phyloP scores from a whole-genome alignment of 1,139 yeast genomes.

The Lodderomyces oxycetoniae region DNA sequence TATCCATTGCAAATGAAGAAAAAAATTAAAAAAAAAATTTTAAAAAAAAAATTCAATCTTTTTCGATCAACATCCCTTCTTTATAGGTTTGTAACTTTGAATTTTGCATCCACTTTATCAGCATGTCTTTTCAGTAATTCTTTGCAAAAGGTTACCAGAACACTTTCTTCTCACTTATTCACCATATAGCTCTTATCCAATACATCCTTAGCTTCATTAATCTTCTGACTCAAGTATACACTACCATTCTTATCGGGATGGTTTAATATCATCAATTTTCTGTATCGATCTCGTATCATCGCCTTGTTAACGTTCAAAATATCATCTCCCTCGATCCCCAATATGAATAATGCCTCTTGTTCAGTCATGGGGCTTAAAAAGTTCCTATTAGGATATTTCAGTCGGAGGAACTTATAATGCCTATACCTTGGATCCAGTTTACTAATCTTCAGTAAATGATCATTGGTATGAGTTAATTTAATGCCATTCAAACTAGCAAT shows the following conservation, averaged over 20 bases:
- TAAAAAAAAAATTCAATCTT: too few species aligned
- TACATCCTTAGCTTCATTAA: constrained; percentile 69
- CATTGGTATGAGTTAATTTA: constrained; percentile 17
- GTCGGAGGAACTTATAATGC: constrained; percentile 23
- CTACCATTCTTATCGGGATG: constrained; percentile 83
- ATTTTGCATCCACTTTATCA: too few species aligned
- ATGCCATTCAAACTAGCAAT: constrained; percentile 52
- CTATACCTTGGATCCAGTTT: constrained; percentile 19
- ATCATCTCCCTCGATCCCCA: constrained; percentile 53
- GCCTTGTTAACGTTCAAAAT: constrained; percentile 41
- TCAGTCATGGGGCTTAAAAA: constrained; percentile 54
- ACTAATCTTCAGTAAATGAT: constrained; percentile 4
- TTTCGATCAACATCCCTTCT: too few species aligned
- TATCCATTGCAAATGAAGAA: too few species aligned
- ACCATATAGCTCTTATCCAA: constrained; percentile 53
- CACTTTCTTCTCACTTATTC: too few species aligned
- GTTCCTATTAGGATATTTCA: constrained; percentile 42
- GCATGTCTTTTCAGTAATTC: too few species aligned
- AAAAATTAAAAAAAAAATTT: too few species aligned
- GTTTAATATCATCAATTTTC: constrained; percentile 58
- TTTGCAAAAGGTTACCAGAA: too few species aligned
- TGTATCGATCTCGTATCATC: constrained; percentile 50
- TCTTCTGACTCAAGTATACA: constrained; percentile 63
- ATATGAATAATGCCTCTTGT: constrained; percentile 51
- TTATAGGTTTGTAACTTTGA: too few species aligned